A percentile compares a stretch with the other conserved stretches of the same genome.
phyloP scores from a whole-genome alignment of 495 filamentous ascomycete species.

The Aspergillus avenaceus region DNA sequence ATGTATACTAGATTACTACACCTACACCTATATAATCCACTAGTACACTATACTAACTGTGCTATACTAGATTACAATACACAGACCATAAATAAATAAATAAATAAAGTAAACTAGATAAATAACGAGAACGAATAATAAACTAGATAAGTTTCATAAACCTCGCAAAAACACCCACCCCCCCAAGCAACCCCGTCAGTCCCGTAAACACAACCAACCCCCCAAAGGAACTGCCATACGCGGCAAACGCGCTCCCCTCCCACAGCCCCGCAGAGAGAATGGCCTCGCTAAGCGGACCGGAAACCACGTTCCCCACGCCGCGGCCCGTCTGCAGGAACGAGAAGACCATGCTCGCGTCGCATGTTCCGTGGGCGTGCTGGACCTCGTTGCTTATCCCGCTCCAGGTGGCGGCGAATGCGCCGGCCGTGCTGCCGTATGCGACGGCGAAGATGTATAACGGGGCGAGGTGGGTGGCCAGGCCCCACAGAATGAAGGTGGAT shows the following conservation, averaged over 20 bases:
- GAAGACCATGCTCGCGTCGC: slow-evolving; percentile 49
- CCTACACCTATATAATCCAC: background rate
- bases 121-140: no score
- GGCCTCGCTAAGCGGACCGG: slow-evolving; percentile 53
- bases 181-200: slow-evolving; percentile 29
- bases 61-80: no score
- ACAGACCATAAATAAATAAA: no score
- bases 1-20: no score
- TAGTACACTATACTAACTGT: background rate
- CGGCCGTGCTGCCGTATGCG: slow-evolving; percentile 60
- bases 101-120: background rate
- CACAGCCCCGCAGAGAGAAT: slow-evolving; percentile 27
- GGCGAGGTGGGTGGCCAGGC: slow-evolving; percentile 42
- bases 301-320: slow-evolving; percentile 54
- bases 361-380: slow-evolving; percentile 19
- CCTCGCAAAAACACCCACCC: slow-evolving; percentile 21
- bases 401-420: slow-evolving; percentile 50
- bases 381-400: slow-evolving; percentile 49
- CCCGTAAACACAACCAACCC: slow-evolving; percentile 37
- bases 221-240: slow-evolving; percentile 33
- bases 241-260: slow-evolving; percentile 11
- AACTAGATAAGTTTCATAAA: background rate
- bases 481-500: slow-evolving; percentile 60
- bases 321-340: slow-evolving; percentile 50
- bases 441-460: slow-evolving; percentile 53